Evolutionary conservation across 768 basidiomycete genomes (phyloP).

Genomic region (Lentinula aciculospora): DNA sequence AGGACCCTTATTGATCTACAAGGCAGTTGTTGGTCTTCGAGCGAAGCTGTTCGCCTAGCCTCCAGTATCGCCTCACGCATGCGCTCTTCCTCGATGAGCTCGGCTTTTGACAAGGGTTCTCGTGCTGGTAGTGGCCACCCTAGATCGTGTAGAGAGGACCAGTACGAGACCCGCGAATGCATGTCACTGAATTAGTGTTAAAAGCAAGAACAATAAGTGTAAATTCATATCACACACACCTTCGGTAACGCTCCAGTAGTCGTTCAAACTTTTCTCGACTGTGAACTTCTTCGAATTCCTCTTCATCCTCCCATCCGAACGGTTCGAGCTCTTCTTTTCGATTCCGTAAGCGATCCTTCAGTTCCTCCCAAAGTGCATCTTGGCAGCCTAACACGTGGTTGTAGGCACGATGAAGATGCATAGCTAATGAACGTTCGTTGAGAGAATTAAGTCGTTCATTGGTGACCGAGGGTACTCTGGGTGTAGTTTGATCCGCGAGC

Average conservation of each 20-base stretch:
- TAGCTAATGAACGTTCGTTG: conserved; percentile 58
- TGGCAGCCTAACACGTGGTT: conserved; percentile 58
- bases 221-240: conserved; percentile 28
- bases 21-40: conserved; percentile 46
- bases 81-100: conserved; percentile 62
- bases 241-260: conserved; percentile 50
- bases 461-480: conserved; percentile 29
- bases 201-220: not conserved
- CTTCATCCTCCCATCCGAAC: conserved; percentile 69
- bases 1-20: conserved; percentile 58
- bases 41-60: conserved; percentile 44
- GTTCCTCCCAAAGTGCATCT: conserved; percentile 76
- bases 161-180: conserved; percentile 56
- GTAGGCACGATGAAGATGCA: conserved; percentile 66
- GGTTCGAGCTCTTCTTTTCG: conserved; percentile 44
- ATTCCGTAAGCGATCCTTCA: conserved; percentile 57
- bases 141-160: conserved; percentile 54
- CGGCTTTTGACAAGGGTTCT: conserved; percentile 63
- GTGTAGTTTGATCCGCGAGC: conserved; percentile 34
- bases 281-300: conserved; percentile 52
- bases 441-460: conserved; percentile 38
- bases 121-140: conserved; percentile 56
- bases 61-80: conserved; percentile 56
- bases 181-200: conserved; percentile 46
- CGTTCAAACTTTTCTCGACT: conserved; percentile 54